These are phyloP conservation scores for Puccinia triticina DNA, from an alignment of 1,284 basidiomycete species.

Conservation along the genomic window DNA sequence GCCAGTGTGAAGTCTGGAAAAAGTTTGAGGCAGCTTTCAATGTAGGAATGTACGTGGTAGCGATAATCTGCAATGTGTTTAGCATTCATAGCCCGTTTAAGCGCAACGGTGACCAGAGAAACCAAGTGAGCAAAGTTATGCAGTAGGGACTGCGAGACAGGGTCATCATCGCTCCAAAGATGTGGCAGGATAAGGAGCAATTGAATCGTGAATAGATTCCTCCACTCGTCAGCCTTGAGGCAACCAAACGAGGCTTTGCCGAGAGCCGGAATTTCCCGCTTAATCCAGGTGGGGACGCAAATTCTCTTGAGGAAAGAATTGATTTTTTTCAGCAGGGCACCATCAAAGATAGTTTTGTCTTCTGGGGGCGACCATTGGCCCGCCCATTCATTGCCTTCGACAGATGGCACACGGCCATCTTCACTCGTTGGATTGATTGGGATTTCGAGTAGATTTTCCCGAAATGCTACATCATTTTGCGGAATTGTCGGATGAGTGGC, in stretches of 20 bases:
- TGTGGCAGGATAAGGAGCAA: conserved; percentile 6
- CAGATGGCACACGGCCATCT: no score
- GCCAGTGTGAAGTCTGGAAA: conserved; percentile 2
- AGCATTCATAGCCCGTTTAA: not conserved
- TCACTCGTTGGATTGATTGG: no score
- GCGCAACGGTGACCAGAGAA: conserved; percentile 20
- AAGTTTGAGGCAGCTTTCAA: conserved; percentile 19
- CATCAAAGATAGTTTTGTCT: conserved; percentile 1
- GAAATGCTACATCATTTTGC: no score
- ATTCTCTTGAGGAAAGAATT: conserved; percentile 1
- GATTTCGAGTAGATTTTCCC: no score
- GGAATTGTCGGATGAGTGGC: not conserved
- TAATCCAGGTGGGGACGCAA: conserved; percentile 31
- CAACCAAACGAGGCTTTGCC: conserved; percentile 35
- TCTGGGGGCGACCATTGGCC: not conserved
- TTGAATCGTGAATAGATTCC: conserved; percentile 38
- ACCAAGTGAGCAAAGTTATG: no score
- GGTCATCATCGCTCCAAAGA: conserved; percentile 24
- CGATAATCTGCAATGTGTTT: not conserved
- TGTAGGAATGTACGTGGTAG: conserved; percentile 10
- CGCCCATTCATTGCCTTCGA: not conserved
- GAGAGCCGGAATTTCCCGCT: conserved; percentile 13
- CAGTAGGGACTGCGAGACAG: conserved; percentile 29
- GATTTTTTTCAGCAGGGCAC: not conserved
- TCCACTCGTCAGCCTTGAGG: conserved; percentile 41